Conservation (phyloP, 768 basidiomycete species). For the Calocera cornea region DNA sequence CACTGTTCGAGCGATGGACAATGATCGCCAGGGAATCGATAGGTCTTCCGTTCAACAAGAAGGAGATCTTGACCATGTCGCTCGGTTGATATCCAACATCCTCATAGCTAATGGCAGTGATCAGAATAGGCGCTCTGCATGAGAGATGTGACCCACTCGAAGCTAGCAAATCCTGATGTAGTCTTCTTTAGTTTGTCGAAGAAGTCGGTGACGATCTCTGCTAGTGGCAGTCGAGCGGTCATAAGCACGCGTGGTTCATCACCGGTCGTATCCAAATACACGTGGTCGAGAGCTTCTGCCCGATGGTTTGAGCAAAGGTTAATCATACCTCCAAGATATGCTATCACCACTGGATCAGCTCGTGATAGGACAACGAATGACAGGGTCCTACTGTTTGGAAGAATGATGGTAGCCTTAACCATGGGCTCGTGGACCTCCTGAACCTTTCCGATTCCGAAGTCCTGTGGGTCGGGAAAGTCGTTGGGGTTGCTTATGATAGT, state of each 20-base stretch:
- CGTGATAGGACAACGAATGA: conserved; percentile 2
- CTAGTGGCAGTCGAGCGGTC: conserved; percentile 71
- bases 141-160: conserved; percentile 47
- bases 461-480: conserved; percentile 78
- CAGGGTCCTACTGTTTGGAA: conserved; percentile 58
- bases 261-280: conserved; percentile 50
- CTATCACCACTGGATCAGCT: conserved; percentile 27
- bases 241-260: conserved; percentile 59
- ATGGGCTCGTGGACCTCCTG: conserved; percentile 80
- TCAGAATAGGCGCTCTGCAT: neutral
- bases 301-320: conserved; percentile 78
- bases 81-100: conserved; percentile 77
- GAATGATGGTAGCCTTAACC: conserved; percentile 85
- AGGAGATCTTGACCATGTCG: conserved; percentile 81
- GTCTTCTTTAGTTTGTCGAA: conserved; percentile 90
- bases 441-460: conserved; percentile 41
- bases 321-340: conserved; percentile 94
- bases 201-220: conserved; percentile 89
- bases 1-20: conserved; percentile 68
- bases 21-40: conserved; percentile 90
- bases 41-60: conserved; percentile 75
- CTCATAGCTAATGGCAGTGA: conserved; percentile 56
- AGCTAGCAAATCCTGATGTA: conserved; percentile 81
- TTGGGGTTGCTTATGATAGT: conserved; percentile 76
- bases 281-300: conserved; percentile 69